phyloP scores from a whole-genome alignment of 1,139 yeast species.

The Taphrina communis region DNA sequence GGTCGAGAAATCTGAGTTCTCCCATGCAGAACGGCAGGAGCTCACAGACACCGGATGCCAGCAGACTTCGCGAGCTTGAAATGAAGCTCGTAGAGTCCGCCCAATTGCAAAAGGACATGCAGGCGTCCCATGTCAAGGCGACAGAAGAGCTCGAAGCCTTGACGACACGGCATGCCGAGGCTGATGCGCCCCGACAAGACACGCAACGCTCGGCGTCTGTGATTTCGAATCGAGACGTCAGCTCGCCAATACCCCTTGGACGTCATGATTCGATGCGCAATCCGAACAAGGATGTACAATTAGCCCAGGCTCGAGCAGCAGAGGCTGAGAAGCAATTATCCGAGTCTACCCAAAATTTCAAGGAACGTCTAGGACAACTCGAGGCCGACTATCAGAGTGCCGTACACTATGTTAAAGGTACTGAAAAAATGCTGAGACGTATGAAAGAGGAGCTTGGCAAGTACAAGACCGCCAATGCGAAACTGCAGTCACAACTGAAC shows the following conservation, averaged over 20 bases:
- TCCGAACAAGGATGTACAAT: slow-evolving; percentile 24
- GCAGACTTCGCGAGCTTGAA: slow-evolving; percentile 32
- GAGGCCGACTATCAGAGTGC: slow-evolving; percentile 45
- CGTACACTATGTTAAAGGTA: slow-evolving; percentile 45
- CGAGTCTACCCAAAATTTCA: slow-evolving; percentile 41
- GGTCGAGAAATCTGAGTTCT: slow-evolving; percentile 28
- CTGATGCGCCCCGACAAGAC: slow-evolving; percentile 3
- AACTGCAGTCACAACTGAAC: slow-evolving; percentile 40
- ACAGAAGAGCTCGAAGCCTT: slow-evolving; percentile 27
- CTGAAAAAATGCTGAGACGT: slow-evolving; percentile 45
- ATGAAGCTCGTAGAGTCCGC: slow-evolving; percentile 26
- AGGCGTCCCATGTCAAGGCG: slow-evolving; percentile 34
- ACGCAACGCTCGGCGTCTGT: slow-evolving; percentile 8
- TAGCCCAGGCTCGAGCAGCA: slow-evolving; percentile 38
- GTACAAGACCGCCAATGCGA: slow-evolving; percentile 42
- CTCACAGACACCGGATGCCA: slow-evolving; percentile 35
- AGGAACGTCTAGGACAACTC: slow-evolving; percentile 43
- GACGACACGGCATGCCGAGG: slow-evolving; percentile 25
- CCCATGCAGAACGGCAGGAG: slow-evolving; percentile 25
- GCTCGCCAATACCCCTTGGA: neutral
- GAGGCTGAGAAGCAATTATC: slow-evolving; percentile 43
- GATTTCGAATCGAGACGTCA: slow-evolving; percentile 11
- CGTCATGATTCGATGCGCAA: slow-evolving; percentile 6
- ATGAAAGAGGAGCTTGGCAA: slow-evolving; percentile 45
- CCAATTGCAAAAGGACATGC: slow-evolving; percentile 33